phyloP scores from a whole-genome alignment of 139 green algal genomes.

The Chlamydomonas incerta region DNA sequence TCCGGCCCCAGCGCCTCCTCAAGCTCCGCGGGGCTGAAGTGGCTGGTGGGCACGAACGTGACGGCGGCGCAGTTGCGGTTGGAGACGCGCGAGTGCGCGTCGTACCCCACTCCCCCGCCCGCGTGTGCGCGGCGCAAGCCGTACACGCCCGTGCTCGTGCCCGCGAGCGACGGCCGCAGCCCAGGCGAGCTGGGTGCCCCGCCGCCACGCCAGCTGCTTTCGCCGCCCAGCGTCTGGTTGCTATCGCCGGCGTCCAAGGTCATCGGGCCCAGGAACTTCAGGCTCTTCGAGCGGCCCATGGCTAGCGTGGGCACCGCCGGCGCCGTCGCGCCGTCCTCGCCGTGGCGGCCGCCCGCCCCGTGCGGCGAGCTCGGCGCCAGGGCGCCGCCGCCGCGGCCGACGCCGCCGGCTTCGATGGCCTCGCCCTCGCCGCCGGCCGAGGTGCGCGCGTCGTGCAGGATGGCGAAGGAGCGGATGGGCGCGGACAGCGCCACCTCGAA shows the following conservation, averaged over 20 bases:
- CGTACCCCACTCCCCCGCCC: background rate
- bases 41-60: conserved; percentile 15
- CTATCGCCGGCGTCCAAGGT: background rate
- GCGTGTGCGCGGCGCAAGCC: background rate
- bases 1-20: conserved; percentile 7
- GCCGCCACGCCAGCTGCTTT: too few relatives aligned
- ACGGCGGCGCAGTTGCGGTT: conserved; percentile 6
- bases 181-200: too few relatives aligned
- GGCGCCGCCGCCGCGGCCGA: background rate
- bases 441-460: conserved; percentile 34
- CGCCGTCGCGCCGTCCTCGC: too few relatives aligned
- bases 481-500: conserved; percentile 30
- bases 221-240: background rate
- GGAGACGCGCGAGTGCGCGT: background rate
- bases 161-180: too few relatives aligned
- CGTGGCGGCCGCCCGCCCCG: background rate
- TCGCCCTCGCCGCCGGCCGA: background rate
- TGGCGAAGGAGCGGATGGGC: conserved; percentile 18
- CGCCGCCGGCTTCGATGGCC: too few relatives aligned
- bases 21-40: conserved; percentile 29
- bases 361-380: background rate
- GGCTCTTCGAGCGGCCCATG: background rate
- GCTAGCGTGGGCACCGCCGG: too few relatives aligned
- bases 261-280: background rate
- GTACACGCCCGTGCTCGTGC: background rate